These are phyloP conservation scores for Colletotrichum musicola DNA, from an alignment of 2,329 filamentous ascomycete species.

Conservation along the genomic window DNA sequence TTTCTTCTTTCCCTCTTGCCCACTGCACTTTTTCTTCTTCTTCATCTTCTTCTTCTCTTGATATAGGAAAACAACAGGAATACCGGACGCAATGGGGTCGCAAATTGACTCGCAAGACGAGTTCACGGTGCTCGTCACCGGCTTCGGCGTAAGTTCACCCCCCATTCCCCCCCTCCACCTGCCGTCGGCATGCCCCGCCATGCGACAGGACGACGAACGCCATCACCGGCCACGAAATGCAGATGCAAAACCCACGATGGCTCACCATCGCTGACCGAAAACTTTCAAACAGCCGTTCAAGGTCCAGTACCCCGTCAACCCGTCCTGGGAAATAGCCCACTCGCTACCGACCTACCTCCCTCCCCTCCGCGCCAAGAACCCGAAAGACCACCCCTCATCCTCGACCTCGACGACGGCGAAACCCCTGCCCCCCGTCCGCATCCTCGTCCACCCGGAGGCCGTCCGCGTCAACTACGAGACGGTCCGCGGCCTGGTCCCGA, in stretches of 20 bases:
- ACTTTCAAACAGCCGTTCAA: slow-evolving; percentile 75
- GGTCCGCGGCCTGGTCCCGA: slow-evolving; percentile 73
- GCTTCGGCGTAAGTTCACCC: slow-evolving; percentile 67
- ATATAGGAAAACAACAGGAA: not conserved
- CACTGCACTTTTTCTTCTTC: not conserved
- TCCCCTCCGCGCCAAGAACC: slow-evolving; percentile 58
- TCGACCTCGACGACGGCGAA: slow-evolving; percentile 43
- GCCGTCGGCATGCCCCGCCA: not conserved
- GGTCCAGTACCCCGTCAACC: slow-evolving; percentile 78
- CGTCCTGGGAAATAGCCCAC: slow-evolving; percentile 82
- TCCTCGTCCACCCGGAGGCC: slow-evolving; percentile 74
- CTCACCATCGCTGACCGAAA: not conserved
- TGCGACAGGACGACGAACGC: not conserved
- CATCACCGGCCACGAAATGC: slow-evolving; percentile 2
- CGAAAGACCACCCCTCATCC: slow-evolving; percentile 43
- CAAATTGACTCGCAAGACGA: slow-evolving; percentile 58
- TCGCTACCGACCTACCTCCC: slow-evolving; percentile 76
- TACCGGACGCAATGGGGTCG: slow-evolving; percentile 49
- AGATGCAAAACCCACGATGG: too few relatives aligned
- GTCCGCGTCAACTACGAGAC: slow-evolving; percentile 79
- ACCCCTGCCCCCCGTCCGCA: slow-evolving; percentile 64
- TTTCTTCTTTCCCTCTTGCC: not conserved
- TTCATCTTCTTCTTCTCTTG: not conserved
- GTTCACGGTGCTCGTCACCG: slow-evolving; percentile 70
- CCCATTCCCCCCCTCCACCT: slow-evolving; percentile 16